Conservation (phyloP, 371 early-diverging fungal genomes). For the Choanephora cucurbitarum region DNA sequence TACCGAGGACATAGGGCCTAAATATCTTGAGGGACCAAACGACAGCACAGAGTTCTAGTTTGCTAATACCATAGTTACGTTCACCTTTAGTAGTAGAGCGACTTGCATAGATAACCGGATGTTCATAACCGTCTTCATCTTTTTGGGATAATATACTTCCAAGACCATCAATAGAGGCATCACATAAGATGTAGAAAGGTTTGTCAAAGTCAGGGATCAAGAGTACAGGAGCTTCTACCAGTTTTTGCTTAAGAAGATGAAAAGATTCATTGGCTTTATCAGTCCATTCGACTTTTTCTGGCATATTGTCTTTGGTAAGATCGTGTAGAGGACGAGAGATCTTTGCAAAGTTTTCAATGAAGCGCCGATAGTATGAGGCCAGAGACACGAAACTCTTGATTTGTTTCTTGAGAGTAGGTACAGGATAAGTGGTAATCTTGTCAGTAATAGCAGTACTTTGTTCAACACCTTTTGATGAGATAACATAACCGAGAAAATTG, state of each 20-base stretch:
- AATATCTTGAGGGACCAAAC: slow-evolving; percentile 2
- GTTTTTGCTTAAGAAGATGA: neutral
- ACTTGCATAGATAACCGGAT: neutral
- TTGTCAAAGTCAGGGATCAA: neutral
- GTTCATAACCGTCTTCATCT: slow-evolving; percentile 2
- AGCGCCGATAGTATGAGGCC: slow-evolving; percentile 4
- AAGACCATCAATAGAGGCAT: neutral
- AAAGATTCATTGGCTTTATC: neutral
- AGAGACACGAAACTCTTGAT: slow-evolving; percentile 2
- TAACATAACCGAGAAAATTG: slow-evolving; percentile 4
- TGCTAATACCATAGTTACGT: slow-evolving; percentile 1
- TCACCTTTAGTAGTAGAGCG: neutral
- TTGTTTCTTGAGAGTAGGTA: slow-evolving; percentile 4
- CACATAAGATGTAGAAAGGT: neutral
- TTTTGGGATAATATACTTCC: neutral
- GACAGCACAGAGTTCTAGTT: slow-evolving; percentile 4
- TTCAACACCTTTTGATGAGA: neutral
- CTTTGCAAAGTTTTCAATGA: slow-evolving; percentile 1
- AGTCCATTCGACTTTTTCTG: slow-evolving; percentile 2
- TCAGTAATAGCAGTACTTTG: neutral
- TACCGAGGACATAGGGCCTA: slow-evolving; percentile 3
- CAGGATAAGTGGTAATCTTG: slow-evolving; percentile 3
- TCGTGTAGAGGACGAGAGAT: slow-evolving; percentile 6
- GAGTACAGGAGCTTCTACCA: neutral
- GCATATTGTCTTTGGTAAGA: neutral